Evolutionary conservation across 208 protist species (phyloP), one percentile per base, ranked within the genome.

Genomic region (Trypanosoma platydactyli): DNA sequence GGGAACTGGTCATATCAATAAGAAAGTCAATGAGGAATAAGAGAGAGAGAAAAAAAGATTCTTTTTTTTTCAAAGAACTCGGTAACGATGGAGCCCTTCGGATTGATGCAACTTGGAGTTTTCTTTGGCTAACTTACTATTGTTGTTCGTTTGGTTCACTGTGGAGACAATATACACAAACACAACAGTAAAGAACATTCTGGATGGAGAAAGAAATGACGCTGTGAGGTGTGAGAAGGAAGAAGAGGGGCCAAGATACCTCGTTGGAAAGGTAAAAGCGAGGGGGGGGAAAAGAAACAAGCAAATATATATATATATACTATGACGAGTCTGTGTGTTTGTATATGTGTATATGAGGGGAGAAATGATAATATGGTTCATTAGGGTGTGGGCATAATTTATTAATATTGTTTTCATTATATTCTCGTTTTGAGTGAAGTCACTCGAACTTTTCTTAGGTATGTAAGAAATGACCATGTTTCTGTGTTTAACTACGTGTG

Each of bases 351-450:
- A 49, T 44, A 68, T 51, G 4, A 13, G 35, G 27, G 74, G 38
- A 57, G 68, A 80, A 51, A 22, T 68, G 29, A 56, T 63, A 52
- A 42, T 72, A 20, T 30, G 60, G 30, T 25, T 33, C 56, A 56
- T 46, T 64, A 15, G 27, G 42, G 24, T 51, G 48, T 22, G 7
- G 22, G 45, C 25, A 59, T 50, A 61, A 24, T 68, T 68, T 41
- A 13, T 27, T 16, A 46, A 38, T 73, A n/a, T 64, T 63, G 4
- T 66, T 66, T 56, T 30, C 65, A 42, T 66, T 63, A 40, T 63
- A 40, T 57, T 49, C 6, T 49, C 15, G 45, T 49, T 49, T 3
- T 49, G 3, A 12, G 3, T 49, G 13, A 6, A 18, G 45, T 49
- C 20, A 3, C 45, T 15, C 6, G 3, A 6, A 49, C 6, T 49